A percentile compares a stretch with the other conserved stretches of the same genome.
These are phyloP conservation scores for Paraphaeosphaeria minitans DNA, from an alignment of 2,329 filamentous ascomycete species.

Conservation along the genomic window DNA sequence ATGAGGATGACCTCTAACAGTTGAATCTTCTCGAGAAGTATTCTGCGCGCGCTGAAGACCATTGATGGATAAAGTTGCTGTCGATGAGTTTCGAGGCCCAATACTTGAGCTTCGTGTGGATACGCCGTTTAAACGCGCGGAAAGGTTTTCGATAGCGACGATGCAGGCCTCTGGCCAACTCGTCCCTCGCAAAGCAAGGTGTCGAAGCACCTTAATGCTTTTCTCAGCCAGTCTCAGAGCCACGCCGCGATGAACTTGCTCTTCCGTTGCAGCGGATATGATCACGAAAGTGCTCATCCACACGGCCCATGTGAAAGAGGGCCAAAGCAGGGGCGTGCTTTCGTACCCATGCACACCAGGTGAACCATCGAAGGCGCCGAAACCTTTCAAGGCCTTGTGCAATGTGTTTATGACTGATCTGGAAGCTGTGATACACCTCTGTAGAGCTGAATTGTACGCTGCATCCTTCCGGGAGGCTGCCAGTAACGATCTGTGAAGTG, in stretches of 20 bases:
- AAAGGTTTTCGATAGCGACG: conserved; percentile 28
- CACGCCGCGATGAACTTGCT: conserved; percentile 25
- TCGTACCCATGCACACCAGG: conserved; percentile 29
- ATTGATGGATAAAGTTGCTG: background rate
- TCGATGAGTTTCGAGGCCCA: conserved; percentile 3
- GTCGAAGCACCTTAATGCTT: conserved; percentile 27
- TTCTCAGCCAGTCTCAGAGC: conserved; percentile 22
- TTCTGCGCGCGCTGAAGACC: background rate
- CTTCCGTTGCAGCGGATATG: conserved; percentile 27
- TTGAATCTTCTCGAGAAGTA: background rate
- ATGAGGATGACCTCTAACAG: background rate
- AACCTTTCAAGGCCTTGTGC: conserved; percentile 27
- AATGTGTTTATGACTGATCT: conserved; percentile 32
- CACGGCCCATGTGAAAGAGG: conserved; percentile 34
- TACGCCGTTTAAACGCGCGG: conserved; percentile 17
- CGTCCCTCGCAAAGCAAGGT: conserved; percentile 30
- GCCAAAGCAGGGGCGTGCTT: conserved; percentile 29
- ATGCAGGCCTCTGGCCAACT: conserved; percentile 34
- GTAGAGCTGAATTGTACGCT: conserved; percentile 29
- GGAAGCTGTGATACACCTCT: conserved; percentile 31
- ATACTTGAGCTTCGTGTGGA: conserved; percentile 16
- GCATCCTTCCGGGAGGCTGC: conserved; percentile 27
- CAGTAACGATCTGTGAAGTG: conserved; percentile 28
- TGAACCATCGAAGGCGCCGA: conserved; percentile 30
- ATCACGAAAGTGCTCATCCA: conserved; percentile 35